These are phyloP conservation scores for Biscutella auriculata DNA, from an alignment of 441 rosid genomes.

Conservation along the genomic window DNA sequence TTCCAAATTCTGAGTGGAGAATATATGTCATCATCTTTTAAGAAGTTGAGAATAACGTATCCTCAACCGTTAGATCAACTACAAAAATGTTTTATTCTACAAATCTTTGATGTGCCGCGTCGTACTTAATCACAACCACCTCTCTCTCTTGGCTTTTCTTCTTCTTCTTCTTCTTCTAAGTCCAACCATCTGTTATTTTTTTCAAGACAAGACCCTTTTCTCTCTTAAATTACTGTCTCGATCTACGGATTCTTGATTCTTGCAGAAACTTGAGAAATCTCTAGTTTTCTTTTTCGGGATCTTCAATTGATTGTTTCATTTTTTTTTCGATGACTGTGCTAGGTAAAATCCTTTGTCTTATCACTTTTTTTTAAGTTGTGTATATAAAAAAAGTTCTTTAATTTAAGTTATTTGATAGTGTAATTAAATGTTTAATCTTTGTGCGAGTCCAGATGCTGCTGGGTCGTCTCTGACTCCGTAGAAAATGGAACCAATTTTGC, in stretches of 20 bases:
- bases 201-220: constrained; percentile 14
- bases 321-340: constrained; percentile 16
- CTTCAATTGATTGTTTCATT: constrained; percentile 2
- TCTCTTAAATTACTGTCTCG: constrained; percentile 14
- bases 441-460: constrained; percentile 1
- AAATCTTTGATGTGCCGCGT: constrained; percentile 19
- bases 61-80: constrained; percentile 8
- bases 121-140: constrained; percentile 15
- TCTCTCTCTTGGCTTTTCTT: background rate
- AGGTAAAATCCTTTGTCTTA: constrained; percentile 3
- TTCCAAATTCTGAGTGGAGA: constrained; percentile 8
- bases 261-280: constrained; percentile 2
- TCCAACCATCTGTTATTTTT: constrained; percentile 22
- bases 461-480: constrained; percentile 13
- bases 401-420: background rate
- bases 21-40: constrained; percentile 3
- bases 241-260: constrained; percentile 27
- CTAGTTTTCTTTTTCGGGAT: constrained; percentile 1
- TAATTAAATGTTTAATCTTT: background rate
- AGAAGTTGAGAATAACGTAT: background rate
- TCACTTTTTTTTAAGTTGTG: background rate
- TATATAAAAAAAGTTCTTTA: background rate
- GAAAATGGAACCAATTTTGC: constrained; percentile 17
- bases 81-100: background rate
- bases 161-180: constrained; percentile 1